These are phyloP conservation scores for Nyssa sinensis DNA, from an alignment of 148 eudicot genomes.

Conservation along the genomic window DNA sequence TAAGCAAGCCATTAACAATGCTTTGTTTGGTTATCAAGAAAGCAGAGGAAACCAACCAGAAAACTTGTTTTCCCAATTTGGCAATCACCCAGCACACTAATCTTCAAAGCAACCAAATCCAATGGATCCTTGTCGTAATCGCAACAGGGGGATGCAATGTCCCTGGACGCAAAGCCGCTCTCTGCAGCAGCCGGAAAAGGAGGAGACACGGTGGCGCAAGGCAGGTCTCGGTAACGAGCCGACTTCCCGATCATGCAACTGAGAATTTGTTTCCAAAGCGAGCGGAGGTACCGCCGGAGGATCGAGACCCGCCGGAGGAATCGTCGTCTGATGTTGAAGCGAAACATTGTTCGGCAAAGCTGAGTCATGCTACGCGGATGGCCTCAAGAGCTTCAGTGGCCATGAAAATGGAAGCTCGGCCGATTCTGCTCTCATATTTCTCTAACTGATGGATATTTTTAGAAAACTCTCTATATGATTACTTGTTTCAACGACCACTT, in stretches of 20 bases:
- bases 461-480: conserved; percentile 2
- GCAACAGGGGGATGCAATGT: too few relatives aligned
- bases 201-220: conserved; percentile 10
- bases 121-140: too few relatives aligned
- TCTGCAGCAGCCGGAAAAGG: neutral
- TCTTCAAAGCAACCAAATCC: conserved; percentile 59
- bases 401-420: conserved; percentile 10
- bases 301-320: conserved; percentile 22
- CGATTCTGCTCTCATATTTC: neutral
- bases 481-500: neutral
- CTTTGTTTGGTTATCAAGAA: conserved; percentile 3
- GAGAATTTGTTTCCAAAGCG: conserved; percentile 26
- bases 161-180: neutral
- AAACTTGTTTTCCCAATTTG: conserved; percentile 63
- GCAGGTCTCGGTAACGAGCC: conserved; percentile 27
- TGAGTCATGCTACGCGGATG: conserved; percentile 25
- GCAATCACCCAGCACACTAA: conserved; percentile 62
- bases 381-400: conserved; percentile 18
- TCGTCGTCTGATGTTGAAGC: conserved; percentile 8
- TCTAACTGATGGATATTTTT: conserved; percentile 7
- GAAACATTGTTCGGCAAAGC: conserved; percentile 23
- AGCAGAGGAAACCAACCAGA: conserved; percentile 23
- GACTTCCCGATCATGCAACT: conserved; percentile 21
- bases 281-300: conserved; percentile 24
- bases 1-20: too few relatives aligned